Conservation (phyloP, 306 rosid genomes). For the Fragaria ananassa region DNA sequence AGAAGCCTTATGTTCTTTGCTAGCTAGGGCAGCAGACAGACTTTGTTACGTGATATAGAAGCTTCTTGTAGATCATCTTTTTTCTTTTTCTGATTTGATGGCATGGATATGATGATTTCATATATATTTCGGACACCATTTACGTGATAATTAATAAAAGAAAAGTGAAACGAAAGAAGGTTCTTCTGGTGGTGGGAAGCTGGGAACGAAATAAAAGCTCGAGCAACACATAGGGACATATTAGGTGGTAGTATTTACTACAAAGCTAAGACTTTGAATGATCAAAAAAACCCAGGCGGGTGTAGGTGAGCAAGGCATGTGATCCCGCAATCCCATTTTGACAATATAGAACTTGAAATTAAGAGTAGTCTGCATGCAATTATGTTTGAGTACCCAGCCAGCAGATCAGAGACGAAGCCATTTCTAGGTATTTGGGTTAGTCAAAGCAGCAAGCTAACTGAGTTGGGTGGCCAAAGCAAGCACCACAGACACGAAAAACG, state of each 20-base stretch:
- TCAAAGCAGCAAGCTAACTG: background rate
- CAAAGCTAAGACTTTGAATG: constrained; percentile 3
- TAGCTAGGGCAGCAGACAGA: background rate
- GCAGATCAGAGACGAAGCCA: background rate
- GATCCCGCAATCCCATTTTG: background rate
- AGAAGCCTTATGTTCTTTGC: background rate
- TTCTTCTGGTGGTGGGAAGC: background rate
- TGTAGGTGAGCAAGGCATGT: background rate
- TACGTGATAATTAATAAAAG: background rate
- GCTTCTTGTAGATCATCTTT: background rate
- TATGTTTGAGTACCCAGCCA: background rate
- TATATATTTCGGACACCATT: background rate
- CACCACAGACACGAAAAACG: background rate
- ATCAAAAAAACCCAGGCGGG: background rate
- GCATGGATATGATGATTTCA: background rate
- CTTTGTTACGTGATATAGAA: background rate
- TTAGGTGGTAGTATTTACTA: background rate
- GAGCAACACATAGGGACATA: background rate
- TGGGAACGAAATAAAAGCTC: constrained; percentile 1
- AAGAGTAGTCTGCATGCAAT: background rate
- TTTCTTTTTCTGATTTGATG: background rate
- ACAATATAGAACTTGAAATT: background rate
- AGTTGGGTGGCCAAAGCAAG: background rate
- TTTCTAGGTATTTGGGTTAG: background rate
- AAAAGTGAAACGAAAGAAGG: background rate